Evolutionary conservation across 257 asterid species (phyloP), one percentile per base, ranked within the genome.

Genomic region (Leptodermis oblonga): DNA sequence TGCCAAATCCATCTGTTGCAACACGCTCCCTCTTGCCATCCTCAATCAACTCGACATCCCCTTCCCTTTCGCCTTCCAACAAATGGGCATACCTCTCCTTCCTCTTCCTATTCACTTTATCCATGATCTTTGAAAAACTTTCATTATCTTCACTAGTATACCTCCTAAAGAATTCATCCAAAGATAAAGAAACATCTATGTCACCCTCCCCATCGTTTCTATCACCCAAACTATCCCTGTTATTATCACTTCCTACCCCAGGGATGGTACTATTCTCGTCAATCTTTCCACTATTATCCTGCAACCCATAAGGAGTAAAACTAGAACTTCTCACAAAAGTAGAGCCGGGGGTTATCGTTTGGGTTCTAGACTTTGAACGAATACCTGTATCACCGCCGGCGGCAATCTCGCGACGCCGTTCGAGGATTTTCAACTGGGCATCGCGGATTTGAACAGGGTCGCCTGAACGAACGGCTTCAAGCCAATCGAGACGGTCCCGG

Each of bases 71-170:
- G 23, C 81, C 78, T 73, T 85, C 99, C 83, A 88, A 77, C 79
- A 90, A 80, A 81, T 74, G 86, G 22, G 77, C 92, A 82, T 88
- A 90, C 75, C 85, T 89, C 67, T 93, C 97, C 70, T 82, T 82
- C 78, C 78, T 87, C 85, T 85, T 90, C 73, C 92, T 78, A 74
- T 89, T 86, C 34, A 76, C 96, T 70, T 82, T 93, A 72, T 88
- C 99, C 45, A 93, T 58, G 46, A 90, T 77, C 66, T 79, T 85
- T 4, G 82, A 72, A 63, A 93, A 93, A 67, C 96, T 93, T 81
- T 88, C 97, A 11, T 90, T 93, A 67, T 93, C 99, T 88, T 93
- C 99, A 63, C 99, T 93, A 45, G 96, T 93, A 78, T 87, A 90
- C 88, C 85, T 87, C 68, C 90, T 82, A 67, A 83, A 87, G 45